Conservation (phyloP, 163 green algal species). For the Scenedesmus sp. region DNA sequence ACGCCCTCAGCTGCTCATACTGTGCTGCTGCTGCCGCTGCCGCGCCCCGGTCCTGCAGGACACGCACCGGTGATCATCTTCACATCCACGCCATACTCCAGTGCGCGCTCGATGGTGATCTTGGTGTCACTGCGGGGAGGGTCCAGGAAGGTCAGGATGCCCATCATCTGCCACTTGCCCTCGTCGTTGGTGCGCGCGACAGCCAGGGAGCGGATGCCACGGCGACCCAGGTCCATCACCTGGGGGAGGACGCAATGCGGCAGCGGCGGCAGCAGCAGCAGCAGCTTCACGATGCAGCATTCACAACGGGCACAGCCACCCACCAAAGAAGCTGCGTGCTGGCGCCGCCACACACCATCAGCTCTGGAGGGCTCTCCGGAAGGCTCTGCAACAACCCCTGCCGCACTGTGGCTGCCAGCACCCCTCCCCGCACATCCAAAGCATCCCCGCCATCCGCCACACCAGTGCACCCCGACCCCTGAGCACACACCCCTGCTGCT, state of each 20-base stretch:
- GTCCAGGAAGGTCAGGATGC: conserved; percentile 92
- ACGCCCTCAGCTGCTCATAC: not conserved
- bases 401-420: no score
- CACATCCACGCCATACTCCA: conserved; percentile 88
- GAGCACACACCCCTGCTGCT: no score
- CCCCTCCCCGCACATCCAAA: no score
- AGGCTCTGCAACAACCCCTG: no score
- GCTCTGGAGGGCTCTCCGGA: no score
- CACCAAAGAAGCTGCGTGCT: no score
- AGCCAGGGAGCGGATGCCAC: conserved; percentile 83
- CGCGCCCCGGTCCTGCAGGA: not conserved
- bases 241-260: not conserved
- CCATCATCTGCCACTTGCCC: conserved; percentile 79
- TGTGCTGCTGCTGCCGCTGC: not conserved
- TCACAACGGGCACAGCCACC: no score
- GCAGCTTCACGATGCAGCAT: not conserved
- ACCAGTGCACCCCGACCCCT: no score
- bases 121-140: conserved; percentile 90
- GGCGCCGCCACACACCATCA: no score
- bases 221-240: conserved; percentile 67
- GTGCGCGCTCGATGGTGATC: conserved; percentile 81
- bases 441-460: no score
- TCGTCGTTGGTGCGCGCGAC: conserved; percentile 74
- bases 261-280: not conserved
- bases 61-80: conserved; percentile 84